Percentiles rank a stretch among this genome's conserved stretches.
phyloP scores from a whole-genome alignment of 2,329 filamentous ascomycete genomes.

The Pseudohalonectria lignicola region DNA sequence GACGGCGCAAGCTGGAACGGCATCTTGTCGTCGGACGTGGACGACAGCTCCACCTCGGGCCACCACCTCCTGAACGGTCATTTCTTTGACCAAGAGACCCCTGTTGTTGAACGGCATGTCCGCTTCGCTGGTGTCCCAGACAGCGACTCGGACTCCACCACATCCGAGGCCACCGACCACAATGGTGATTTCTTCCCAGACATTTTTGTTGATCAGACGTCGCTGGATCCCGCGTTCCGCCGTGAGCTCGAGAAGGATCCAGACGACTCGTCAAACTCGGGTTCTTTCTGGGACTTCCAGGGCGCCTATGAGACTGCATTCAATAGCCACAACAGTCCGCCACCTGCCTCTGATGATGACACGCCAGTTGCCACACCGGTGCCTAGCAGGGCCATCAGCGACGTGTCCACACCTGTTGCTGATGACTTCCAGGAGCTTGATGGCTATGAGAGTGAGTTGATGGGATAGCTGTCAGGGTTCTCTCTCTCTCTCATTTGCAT shows the following conservation, averaged over 20 bases:
- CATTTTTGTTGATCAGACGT: slow-evolving; percentile 67
- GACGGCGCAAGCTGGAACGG: slow-evolving; percentile 32
- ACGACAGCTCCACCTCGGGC: slow-evolving; percentile 23
- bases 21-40: slow-evolving; percentile 27
- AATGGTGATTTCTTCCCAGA: slow-evolving; percentile 60
- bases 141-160: slow-evolving; percentile 54
- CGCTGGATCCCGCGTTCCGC: slow-evolving; percentile 61
- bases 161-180: slow-evolving; percentile 46
- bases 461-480: slow-evolving; percentile 5
- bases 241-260: slow-evolving; percentile 61
- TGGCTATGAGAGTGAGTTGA: slow-evolving; percentile 48
- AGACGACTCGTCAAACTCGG: slow-evolving; percentile 43
- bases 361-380: slow-evolving; percentile 29
- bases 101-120: slow-evolving; percentile 49
- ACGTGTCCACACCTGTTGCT: slow-evolving; percentile 20
- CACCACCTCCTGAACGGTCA: slow-evolving; percentile 11
- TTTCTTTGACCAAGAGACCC: slow-evolving; percentile 12
- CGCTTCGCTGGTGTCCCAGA: slow-evolving; percentile 60
- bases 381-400: slow-evolving; percentile 19
- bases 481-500: slow-evolving; percentile 3
- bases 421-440: slow-evolving; percentile 29
- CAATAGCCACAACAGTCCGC: not conserved
- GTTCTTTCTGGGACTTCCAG: slow-evolving; percentile 54
- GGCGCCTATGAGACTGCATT: slow-evolving; percentile 27
- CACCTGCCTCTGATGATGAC: slow-evolving; percentile 32